Conservation (phyloP, 139 green algal species). For the Chlorella vulgaris region DNA sequence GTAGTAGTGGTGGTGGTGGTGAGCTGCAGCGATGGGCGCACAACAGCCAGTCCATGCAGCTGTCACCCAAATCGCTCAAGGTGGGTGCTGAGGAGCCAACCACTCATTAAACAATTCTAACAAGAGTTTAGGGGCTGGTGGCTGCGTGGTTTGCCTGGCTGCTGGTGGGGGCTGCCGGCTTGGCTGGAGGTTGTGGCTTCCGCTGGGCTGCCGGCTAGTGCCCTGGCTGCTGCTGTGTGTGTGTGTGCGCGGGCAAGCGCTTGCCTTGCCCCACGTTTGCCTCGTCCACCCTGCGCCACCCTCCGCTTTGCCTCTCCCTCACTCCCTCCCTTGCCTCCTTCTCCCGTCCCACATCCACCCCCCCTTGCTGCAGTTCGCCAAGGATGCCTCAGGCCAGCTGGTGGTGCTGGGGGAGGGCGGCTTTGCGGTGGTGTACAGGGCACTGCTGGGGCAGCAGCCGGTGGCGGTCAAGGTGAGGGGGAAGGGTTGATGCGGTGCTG, state of each 20-base stretch:
- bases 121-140: too few species aligned
- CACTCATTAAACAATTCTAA: not conserved
- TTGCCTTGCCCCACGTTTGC: not conserved
- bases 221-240: too few species aligned
- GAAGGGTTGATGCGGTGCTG: too few species aligned
- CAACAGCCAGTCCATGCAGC: not conserved
- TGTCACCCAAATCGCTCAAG: not conserved
- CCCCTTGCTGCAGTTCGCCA: not conserved
- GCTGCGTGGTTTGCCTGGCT: not conserved
- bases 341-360: not conserved
- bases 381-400: not conserved
- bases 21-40: not conserved
- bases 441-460: not conserved
- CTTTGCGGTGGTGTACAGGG: not conserved
- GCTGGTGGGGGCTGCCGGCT: too few species aligned
- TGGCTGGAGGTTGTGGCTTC: too few species aligned
- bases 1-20: too few species aligned
- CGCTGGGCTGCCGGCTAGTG: too few species aligned
- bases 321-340: not conserved
- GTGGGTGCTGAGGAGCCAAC: not conserved
- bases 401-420: slow-evolving; percentile 9
- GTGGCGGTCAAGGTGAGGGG: slow-evolving; percentile 11
- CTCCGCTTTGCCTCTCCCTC: too few species aligned
- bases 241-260: too few species aligned
- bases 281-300: not conserved